phyloP scores from a whole-genome alignment of 208 protist genomes.

The Acanthamoeba healyi region DNA sequence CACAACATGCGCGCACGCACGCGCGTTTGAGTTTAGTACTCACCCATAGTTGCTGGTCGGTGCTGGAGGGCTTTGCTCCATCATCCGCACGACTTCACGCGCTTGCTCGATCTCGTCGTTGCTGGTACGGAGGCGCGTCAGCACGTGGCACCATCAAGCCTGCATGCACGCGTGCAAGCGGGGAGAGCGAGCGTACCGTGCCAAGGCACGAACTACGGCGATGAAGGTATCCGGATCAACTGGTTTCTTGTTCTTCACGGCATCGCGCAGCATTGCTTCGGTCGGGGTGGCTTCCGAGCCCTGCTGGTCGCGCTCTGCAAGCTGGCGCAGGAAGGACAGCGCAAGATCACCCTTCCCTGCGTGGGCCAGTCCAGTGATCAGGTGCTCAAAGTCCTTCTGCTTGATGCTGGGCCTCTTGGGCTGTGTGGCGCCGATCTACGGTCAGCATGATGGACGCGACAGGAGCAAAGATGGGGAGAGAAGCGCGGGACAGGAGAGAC shows the following conservation, averaged over 20 bases:
- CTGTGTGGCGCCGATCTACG: not conserved
- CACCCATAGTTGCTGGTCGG: too few relatives aligned
- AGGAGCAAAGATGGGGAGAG: not conserved
- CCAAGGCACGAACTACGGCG: not conserved
- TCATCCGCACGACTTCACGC: not conserved
- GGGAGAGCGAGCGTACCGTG: not conserved
- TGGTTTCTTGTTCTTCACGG: not conserved
- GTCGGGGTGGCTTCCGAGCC: not conserved
- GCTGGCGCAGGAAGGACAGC: not conserved
- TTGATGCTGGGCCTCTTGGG: not conserved
- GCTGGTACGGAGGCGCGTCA: not conserved
- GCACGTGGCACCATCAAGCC: too few relatives aligned
- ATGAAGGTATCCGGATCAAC: not conserved
- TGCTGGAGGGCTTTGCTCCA: not conserved
- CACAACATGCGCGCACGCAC: not conserved
- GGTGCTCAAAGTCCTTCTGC: constrained; percentile 35
- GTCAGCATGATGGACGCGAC: not conserved
- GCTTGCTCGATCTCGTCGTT: not conserved
- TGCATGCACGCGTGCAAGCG: not conserved
- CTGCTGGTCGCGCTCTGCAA: not conserved
- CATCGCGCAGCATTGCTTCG: not conserved
- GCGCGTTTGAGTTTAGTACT: too few relatives aligned
- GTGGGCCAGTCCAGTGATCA: not conserved
- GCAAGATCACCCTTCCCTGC: not conserved
- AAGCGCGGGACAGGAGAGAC: not conserved